Percentiles rank a stretch among this genome's conserved stretches.
phyloP scores from a whole-genome alignment of 495 filamentous ascomycete species.

The Cercophora sp. region DNA sequence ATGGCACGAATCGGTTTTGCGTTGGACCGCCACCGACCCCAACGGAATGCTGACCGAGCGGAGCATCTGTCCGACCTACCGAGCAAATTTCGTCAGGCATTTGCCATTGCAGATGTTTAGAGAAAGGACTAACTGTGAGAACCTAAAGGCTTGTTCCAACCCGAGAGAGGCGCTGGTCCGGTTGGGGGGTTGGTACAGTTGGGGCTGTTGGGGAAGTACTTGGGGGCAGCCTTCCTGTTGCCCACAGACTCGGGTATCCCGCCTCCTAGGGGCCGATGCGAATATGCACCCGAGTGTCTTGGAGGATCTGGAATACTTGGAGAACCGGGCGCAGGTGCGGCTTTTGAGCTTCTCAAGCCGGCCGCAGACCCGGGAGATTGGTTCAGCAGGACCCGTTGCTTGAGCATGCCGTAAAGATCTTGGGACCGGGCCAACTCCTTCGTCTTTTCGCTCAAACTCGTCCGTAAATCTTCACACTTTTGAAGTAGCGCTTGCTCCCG shows the following conservation, averaged over 20 bases:
- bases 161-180: not conserved
- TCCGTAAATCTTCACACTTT: constrained; percentile 72
- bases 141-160: not conserved
- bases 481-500: constrained; percentile 64
- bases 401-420: constrained; percentile 80
- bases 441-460: constrained; percentile 67
- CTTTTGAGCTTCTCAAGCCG: too few relatives aligned
- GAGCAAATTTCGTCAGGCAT: too few relatives aligned
- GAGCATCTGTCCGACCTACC: not conserved
- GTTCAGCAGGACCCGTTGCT: constrained; percentile 64
- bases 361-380: constrained; percentile 68
- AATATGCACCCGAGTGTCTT: too few relatives aligned
- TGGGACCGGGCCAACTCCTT: constrained; percentile 73
- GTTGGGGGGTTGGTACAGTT: not conserved
- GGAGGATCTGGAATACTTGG: too few relatives aligned
- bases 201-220: constrained; percentile 1
- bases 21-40: too few relatives aligned
- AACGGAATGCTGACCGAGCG: not conserved
- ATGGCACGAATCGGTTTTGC: too few relatives aligned
- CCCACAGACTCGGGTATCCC: too few relatives aligned
- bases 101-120: too few relatives aligned
- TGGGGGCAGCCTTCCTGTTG: not conserved
- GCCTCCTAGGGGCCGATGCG: too few relatives aligned
- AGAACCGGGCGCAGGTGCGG: too few relatives aligned
- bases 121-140: not conserved